Base-by-base conservation (phyloP, 805 yeast species). In the Starmerella lactis-condensi region DNA sequence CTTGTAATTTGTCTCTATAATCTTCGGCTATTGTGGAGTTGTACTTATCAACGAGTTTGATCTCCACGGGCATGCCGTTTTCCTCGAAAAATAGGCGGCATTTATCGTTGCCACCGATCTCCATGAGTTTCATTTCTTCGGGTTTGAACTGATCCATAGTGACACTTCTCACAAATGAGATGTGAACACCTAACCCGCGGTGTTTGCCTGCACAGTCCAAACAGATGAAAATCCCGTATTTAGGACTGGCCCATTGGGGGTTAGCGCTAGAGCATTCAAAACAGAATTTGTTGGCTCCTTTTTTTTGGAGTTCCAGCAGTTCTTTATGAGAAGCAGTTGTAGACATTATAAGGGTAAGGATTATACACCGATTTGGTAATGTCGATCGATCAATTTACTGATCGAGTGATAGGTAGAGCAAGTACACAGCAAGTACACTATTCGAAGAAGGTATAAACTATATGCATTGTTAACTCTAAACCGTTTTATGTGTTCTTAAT, bases 171-270 rank as follows among this genome's bases (percentile, higher is more conserved):
- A 89, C 96, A 60, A 89, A 89, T 25, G 95, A 83, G 35, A 89
- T 72, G 53, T 89, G 98, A 26, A 89, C 98, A 24, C 98, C 98
- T 29, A 89, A 61, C 9, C 96, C 92, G 54, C 64, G 54, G 54
- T 89, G 99, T 34, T 75, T 62, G 28, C 99, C 99, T 13, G 98
- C 98, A 61, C 98, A 89, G 52, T 89, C 99, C 24, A 89, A 65
- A 56, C 98, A 89, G 50, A 89, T 85, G 56, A 83, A 89, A 38
- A 89, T 77, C 37, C 98, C 98, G 57, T 85, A 82, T 55, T 89
- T 89, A 22, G 96, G 96, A 10, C 94, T 81, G 2, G 96, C 95
- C 98, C 98, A 89, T 54, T 89, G 98, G 7, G 98, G 98, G 52
- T 83, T 85, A 36, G 93, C 93, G 1, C 95, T 92, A 23, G 61